Conservation (phyloP, 176 grass and related monocot genomes). For the Aegilops sharonensis region DNA sequence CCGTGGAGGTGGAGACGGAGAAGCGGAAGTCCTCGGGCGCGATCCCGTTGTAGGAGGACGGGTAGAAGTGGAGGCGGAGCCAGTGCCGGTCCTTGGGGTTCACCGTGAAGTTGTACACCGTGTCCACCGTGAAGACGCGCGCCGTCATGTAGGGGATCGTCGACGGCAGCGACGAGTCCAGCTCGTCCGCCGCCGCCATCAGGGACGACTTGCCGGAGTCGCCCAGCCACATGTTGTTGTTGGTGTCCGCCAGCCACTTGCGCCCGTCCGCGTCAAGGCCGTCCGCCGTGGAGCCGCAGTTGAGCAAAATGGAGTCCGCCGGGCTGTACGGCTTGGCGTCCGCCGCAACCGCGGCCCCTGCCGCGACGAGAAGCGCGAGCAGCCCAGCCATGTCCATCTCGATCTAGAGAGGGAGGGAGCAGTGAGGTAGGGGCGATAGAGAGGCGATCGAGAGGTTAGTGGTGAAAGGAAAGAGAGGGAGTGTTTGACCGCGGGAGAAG, state of each 20-base stretch:
- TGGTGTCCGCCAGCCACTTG: conserved; percentile 57
- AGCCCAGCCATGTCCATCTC: conserved; percentile 23
- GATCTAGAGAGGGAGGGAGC: neutral
- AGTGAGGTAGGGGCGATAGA: neutral
- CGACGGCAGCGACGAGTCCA: conserved; percentile 67
- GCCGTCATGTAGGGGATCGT: conserved; percentile 69
- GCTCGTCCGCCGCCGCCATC: conserved; percentile 39
- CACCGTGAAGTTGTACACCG: conserved; percentile 66
- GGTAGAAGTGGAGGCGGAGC: conserved; percentile 90
- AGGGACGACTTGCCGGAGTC: conserved; percentile 51
- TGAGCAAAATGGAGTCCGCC: conserved; percentile 43
- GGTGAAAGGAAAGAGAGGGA: conserved; percentile 1
- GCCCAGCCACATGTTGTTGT: conserved; percentile 44
- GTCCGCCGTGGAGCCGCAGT: conserved; percentile 57
- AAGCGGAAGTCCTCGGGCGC: conserved; percentile 45
- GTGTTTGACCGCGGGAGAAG: conserved; percentile 19
- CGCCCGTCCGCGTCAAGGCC: conserved; percentile 57
- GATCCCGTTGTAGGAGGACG: conserved; percentile 61
- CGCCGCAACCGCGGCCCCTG: neutral
- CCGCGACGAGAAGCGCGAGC: conserved; percentile 10
- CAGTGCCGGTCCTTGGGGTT: conserved; percentile 57
- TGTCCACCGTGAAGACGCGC: conserved; percentile 59
- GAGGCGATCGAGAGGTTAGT: neutral
- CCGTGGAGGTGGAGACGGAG: conserved; percentile 53
- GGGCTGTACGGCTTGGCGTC: conserved; percentile 43